Conservation (phyloP, 345 rosid genomes). For the Raphanus raphanistrum region DNA sequence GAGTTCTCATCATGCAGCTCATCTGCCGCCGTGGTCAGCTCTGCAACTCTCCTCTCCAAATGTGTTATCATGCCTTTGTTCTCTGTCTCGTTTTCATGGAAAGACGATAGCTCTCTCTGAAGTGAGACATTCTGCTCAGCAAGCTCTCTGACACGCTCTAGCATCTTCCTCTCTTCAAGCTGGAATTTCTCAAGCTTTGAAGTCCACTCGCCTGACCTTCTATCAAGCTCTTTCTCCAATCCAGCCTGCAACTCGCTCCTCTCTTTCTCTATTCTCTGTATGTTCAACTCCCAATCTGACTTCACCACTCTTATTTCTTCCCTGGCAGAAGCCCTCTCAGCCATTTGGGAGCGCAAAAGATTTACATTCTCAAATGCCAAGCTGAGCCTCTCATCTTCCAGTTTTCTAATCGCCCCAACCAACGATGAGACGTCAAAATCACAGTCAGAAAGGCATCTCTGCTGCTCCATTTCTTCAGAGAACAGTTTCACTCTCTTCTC, state of each 20-base stretch:
- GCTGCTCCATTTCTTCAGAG: constrained; percentile 70
- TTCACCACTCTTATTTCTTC: constrained; percentile 59
- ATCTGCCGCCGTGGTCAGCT: constrained; percentile 55
- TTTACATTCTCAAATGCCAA: constrained; percentile 73
- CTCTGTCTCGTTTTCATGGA: constrained; percentile 71
- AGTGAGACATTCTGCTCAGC: constrained; percentile 96
- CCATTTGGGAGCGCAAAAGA: constrained; percentile 62
- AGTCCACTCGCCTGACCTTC: constrained; percentile 95
- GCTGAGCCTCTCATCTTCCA: constrained; percentile 65
- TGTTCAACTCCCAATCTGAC: constrained; percentile 56
- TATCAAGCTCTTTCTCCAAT: constrained; percentile 92
- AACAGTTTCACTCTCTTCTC: constrained; percentile 65
- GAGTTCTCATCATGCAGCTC: constrained; percentile 54
- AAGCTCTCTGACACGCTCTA: constrained; percentile 91
- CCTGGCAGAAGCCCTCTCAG: constrained; percentile 62
- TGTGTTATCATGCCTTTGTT: constrained; percentile 52
- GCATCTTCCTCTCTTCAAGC: constrained; percentile 85
- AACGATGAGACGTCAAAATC: constrained; percentile 64
- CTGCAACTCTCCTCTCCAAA: constrained; percentile 63
- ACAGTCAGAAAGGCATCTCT: constrained; percentile 50
- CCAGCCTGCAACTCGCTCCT: constrained; percentile 73
- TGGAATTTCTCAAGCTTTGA: constrained; percentile 78
- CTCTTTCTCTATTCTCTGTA: constrained; percentile 70
- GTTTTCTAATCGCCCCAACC: constrained; percentile 56
- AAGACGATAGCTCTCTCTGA: constrained; percentile 75